Base-by-base conservation (phyloP, 2,329 filamentous ascomycete genomes). In the Metarhizium album region DNA sequence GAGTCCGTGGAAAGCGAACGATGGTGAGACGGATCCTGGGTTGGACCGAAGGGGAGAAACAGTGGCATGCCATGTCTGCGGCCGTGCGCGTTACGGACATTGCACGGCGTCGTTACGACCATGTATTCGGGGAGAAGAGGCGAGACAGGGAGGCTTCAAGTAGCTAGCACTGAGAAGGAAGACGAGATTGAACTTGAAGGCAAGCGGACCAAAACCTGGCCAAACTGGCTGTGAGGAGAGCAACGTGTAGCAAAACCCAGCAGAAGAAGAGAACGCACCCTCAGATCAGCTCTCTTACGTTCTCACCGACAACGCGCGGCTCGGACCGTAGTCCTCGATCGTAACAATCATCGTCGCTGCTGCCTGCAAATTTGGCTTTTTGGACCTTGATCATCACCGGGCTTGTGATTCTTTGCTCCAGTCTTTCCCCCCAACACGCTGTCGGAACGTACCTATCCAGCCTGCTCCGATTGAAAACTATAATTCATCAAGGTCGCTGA, bases 291-390 rank as follows among this genome's bases (percentile, higher is more conserved):
- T 76, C 73, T 76, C 74, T 71, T 66, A 60, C 64, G 72, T 76
- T 76, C 74, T 74, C 74, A 76, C 53, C 55, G 72, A 67, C 72
- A 75, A 75, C 72, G 58, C 71, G 66, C 62, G 57, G 54, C 49
- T 46, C 45, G 51, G 33, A 52, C 46, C 46, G 45, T 45, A 51
- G 23, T 46, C 52, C 54, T 45, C 23, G 46, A 45, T 47, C 52
- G 53, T 50, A 48, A 35, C 45, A 42, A 48, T 35, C 52, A 51
- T 52, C 46, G 43, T 56, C 58, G 66, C 67, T 69, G 67, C 63
- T 75, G 71, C 62, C 73, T 76, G 71, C 73, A 76, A 76, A 73
- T 76, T 76, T 76, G 74, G 74, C 74, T 76, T 75, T 74, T 76
- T 75, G 74, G 74, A 70, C 67, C 64, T 71, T 63, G 59, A 68